Base-by-base conservation (phyloP, 345 rosid genomes). In the Syzygium grande region DNA sequence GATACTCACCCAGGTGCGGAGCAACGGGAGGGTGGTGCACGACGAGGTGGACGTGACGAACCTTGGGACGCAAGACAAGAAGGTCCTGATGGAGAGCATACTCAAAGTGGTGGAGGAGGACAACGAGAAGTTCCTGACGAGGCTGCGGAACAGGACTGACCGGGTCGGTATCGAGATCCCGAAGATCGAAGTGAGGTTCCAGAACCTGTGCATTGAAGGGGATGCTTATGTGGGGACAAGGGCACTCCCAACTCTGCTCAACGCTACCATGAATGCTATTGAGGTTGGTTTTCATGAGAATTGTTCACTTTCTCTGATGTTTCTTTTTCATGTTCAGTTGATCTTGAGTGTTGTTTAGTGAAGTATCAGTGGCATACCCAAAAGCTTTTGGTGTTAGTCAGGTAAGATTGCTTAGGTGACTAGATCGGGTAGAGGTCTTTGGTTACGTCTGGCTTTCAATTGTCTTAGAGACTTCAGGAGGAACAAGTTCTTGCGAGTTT, bases 81-180 rank as follows among this genome's bases (percentile, higher is more conserved):
- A 88, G 89, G 87, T 54, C 61, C 88, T 92, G 30, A 87, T 92
- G 91, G 92, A 92, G 87, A 89, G 87, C 46, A 86, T 90, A n/a
- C 88, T 88, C 86, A 90, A 89, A 63, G 89, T 88, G 46, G 93
- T 90, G 9, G 92, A 92, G 85, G 89, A 89, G 23, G 92, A 90
- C 78, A 90, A 90, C 46, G 92, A 88, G 88, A 88, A 86, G 79
- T 85, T 90, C 86, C 85, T 90, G 46, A 30, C 56, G 86, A 84
- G 90, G 79, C 65, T 90, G 49, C 84, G 92, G 87, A 61, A 88
- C 73, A 80, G 92, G 85, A 90, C 91, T 8, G 91, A 90, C 88
- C 88, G 93, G 88, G 92, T 92, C n/a, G 93, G 92, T 30, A 90
- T 92, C 22, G 90, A 90, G 58, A 63, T 90, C 55, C 94, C 92